Conservation (phyloP, 257 asterid genomes). For the Lithospermum erythrorhizon region DNA sequence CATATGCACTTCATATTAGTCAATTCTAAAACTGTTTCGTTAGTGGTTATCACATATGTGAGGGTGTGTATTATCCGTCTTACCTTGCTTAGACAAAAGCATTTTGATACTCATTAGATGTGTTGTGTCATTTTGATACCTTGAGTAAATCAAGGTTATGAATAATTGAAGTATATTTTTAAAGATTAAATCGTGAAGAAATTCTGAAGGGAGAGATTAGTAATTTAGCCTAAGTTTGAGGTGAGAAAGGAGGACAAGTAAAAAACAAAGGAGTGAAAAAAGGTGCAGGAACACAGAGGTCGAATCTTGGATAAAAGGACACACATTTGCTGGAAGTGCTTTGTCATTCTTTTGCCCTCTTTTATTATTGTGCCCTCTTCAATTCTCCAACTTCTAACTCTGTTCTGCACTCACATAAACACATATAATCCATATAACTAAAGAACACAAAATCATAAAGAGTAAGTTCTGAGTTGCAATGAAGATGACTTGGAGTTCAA, state of each 20-base stretch:
- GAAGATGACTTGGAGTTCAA: constrained; percentile 28
- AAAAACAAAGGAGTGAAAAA: neutral
- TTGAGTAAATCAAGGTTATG: neutral
- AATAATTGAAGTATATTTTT: neutral
- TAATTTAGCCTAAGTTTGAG: neutral
- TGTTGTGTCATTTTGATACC: too few species aligned
- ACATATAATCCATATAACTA: neutral
- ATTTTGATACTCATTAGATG: too few species aligned
- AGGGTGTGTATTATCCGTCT: too few species aligned
- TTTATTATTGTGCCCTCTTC: neutral
- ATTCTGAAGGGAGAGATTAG: neutral
- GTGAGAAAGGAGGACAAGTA: neutral
- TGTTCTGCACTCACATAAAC: neutral
- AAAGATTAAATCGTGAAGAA: neutral
- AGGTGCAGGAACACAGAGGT: constrained; percentile 3
- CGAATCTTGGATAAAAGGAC: constrained; percentile 29
- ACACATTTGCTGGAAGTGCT: constrained; percentile 5
- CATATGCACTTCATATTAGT: too few species aligned
- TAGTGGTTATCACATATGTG: too few species aligned
- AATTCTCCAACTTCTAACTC: neutral
- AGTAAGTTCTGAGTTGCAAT: constrained; percentile 12
- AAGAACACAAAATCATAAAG: neutral
- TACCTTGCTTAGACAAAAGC: too few species aligned
- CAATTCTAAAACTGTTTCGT: too few species aligned
- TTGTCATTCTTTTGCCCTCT: constrained; percentile 11